Conservation (phyloP, 2,329 filamentous ascomycete genomes). For the Ophiostoma ulmi region DNA sequence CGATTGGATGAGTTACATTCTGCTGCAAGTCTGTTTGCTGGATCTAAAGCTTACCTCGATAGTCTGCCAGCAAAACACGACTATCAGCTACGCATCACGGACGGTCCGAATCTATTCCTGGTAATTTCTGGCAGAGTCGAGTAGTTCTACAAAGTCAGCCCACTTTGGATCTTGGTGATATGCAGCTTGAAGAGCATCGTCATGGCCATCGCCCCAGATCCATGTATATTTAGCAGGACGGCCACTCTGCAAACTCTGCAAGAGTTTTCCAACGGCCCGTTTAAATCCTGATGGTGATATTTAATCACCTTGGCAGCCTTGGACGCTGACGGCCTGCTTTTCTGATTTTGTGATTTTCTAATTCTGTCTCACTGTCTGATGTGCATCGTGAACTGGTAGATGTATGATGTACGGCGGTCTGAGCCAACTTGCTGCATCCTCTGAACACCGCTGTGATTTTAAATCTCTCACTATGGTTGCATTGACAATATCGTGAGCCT, state of each 20-base stretch:
- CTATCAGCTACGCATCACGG: not conserved
- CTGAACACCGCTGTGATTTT: not conserved
- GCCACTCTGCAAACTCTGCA: not conserved
- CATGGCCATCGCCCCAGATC: not conserved
- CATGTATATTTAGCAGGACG: not conserved
- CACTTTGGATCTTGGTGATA: not conserved
- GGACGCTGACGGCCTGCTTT: too few relatives aligned
- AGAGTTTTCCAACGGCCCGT: not conserved
- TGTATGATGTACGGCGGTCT: not conserved
- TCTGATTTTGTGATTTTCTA: not conserved
- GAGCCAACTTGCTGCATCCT: not conserved
- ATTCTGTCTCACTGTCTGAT: not conserved
- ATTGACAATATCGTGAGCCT: not conserved
- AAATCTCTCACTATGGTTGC: conserved; percentile 7
- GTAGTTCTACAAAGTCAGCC: not conserved
- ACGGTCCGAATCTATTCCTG: not conserved
- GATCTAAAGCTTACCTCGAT: not conserved
- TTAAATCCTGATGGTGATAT: not conserved
- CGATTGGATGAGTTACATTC: not conserved
- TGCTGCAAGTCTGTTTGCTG: not conserved
- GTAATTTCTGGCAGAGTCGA: not conserved
- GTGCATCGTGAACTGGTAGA: not conserved
- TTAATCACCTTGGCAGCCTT: not conserved
- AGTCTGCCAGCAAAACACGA: not conserved
- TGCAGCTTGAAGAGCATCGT: not conserved